These are phyloP conservation scores for Inonotus obliquus DNA, from an alignment of 1,284 basidiomycete species.

Conservation along the genomic window DNA sequence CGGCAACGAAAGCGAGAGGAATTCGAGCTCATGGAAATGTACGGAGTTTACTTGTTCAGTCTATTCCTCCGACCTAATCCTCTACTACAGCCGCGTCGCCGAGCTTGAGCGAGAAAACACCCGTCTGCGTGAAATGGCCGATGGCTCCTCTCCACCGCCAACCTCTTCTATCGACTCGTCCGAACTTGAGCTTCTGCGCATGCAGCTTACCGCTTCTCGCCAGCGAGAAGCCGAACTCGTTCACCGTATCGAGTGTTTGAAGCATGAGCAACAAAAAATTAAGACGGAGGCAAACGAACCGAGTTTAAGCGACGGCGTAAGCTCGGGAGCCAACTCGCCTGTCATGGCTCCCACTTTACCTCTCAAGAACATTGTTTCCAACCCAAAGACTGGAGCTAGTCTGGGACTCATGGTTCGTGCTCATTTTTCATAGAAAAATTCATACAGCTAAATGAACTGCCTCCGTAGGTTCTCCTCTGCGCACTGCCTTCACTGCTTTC, in stretches of 20 bases:
- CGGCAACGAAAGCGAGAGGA: constrained; percentile 89
- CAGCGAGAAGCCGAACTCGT: constrained; percentile 63
- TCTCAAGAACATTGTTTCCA: constrained; percentile 15
- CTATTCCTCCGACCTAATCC: not conserved
- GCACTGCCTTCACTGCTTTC: constrained; percentile 71
- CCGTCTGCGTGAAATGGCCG: constrained; percentile 52
- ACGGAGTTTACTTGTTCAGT: constrained; percentile 31
- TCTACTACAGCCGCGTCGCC: constrained; percentile 36
- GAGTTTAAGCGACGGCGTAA: constrained; percentile 29
- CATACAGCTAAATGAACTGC: constrained; percentile 10
- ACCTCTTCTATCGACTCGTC: constrained; percentile 24
- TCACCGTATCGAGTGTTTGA: constrained; percentile 51
- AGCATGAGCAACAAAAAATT: constrained; percentile 35
- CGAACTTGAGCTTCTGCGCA: constrained; percentile 61
- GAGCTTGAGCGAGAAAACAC: constrained; percentile 78
- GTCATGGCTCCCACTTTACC: not conserved
- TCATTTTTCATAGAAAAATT: constrained; percentile 15
- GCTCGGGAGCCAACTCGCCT: constrained; percentile 6
- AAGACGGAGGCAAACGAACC: constrained; percentile 12
- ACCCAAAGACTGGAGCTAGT: constrained; percentile 50
- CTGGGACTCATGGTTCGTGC: constrained; percentile 64
- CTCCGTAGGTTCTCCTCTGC: constrained; percentile 57
- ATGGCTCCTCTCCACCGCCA: constrained; percentile 1
- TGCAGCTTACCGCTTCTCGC: constrained; percentile 57
- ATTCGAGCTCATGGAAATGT: constrained; percentile 88